A percentile compares a stretch with the other conserved stretches of the same genome.
Evolutionary conservation across 2,329 filamentous ascomycete genomes (phyloP).

Genomic region (Calonectria henricotiae): DNA sequence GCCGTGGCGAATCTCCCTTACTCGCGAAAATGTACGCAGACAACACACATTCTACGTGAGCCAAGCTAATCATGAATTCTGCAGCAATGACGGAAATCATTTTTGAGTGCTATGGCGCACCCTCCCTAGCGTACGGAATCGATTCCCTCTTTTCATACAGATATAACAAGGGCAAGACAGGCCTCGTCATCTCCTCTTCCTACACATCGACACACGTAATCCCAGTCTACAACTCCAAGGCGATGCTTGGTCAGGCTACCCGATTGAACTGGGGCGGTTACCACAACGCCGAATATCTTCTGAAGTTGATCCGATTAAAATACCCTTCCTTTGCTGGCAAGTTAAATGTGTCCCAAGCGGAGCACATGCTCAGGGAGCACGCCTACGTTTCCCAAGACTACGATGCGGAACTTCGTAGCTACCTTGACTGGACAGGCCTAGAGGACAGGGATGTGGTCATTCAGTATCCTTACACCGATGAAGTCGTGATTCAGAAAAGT

Average conservation of each 20-base stretch:
- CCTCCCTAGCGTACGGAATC: constrained; percentile 93
- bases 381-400: constrained; percentile 92
- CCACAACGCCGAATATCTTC: constrained; percentile 90
- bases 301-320: constrained; percentile 91
- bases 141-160: constrained; percentile 97
- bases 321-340: constrained; percentile 93
- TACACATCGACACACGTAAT: constrained; percentile 97
- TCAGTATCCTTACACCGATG: constrained; percentile 95
- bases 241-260: constrained; percentile 87
- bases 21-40: constrained; percentile 82
- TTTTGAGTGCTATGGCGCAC: constrained; percentile 95
- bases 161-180: constrained; percentile 90
- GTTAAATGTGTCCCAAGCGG: constrained; percentile 88
- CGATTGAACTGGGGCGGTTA: constrained; percentile 95
- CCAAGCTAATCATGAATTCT: constrained; percentile 43
- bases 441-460: constrained; percentile 92
- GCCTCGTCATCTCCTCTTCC: constrained; percentile 91
- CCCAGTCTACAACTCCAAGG: constrained; percentile 89
- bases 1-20: constrained; percentile 93
- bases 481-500: constrained; percentile 90
- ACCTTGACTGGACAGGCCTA: constrained; percentile 91
- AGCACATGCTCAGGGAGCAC: constrained; percentile 89
- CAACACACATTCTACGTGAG: neutral
- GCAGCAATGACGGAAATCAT: constrained; percentile 96
- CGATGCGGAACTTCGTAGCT: constrained; percentile 81